Percentiles rank a stretch among this genome's conserved stretches.
Evolutionary conservation across 2,329 filamentous ascomycete genomes (phyloP).

Genomic region (Boeremia exigua): DNA sequence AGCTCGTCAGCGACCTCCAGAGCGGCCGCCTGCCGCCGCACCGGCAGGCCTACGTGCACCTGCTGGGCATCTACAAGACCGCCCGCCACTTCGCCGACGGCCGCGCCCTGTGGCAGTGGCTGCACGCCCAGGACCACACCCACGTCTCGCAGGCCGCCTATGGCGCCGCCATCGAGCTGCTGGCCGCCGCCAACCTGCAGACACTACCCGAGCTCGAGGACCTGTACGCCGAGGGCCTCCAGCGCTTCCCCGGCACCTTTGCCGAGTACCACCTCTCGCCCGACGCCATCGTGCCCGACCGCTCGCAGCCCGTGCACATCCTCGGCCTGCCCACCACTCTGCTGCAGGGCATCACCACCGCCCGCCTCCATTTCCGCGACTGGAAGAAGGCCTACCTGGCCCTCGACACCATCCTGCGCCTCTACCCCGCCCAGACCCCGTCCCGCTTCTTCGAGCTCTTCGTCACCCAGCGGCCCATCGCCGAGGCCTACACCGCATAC

Average conservation of each 20-base stretch:
- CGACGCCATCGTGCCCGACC: conserved; percentile 54
- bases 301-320: conserved; percentile 40
- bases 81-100: conserved; percentile 48
- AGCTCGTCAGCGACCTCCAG: conserved; percentile 50
- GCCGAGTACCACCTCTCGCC: conserved; percentile 56
- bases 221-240: conserved; percentile 54
- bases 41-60: conserved; percentile 51
- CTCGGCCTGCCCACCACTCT: conserved; percentile 51
- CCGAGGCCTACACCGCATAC: conserved; percentile 57
- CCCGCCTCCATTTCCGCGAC: conserved; percentile 54
- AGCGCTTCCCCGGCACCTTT: conserved; percentile 56
- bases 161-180: conserved; percentile 57
- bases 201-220: conserved; percentile 52
- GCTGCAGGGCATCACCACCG: conserved; percentile 57
- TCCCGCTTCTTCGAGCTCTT: conserved; percentile 54
- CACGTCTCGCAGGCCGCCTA: conserved; percentile 54
- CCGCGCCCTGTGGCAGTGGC: conserved; percentile 56
- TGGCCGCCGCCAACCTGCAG: conserved; percentile 50
- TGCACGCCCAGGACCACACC: conserved; percentile 50
- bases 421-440: conserved; percentile 53
- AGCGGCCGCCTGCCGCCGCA: conserved; percentile 45
- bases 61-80: conserved; percentile 57
- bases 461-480: conserved; percentile 52
- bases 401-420: conserved; percentile 56
- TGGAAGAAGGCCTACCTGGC: conserved; percentile 58